These are phyloP conservation scores for Ceratocystiopsis brevicomis DNA, from an alignment of 2,329 filamentous ascomycete species.

Conservation along the genomic window DNA sequence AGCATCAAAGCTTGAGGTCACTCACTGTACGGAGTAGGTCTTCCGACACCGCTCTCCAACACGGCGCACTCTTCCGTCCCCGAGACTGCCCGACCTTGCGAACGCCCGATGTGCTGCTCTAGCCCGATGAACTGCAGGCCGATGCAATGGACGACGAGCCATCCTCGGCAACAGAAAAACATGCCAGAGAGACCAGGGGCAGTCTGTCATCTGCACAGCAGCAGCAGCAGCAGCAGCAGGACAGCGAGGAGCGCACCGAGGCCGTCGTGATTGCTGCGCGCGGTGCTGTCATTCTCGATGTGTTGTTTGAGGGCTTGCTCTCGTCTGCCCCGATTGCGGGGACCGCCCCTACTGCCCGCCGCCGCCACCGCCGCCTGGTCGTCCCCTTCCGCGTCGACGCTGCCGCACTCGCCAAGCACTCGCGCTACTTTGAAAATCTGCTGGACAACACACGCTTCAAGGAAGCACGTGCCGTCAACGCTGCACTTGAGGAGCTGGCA, in stretches of 20 bases:
- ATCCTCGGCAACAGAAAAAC: conserved; percentile 4
- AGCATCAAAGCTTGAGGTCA: too few relatives aligned
- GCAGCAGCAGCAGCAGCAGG: conserved; percentile 7
- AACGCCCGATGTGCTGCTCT: too few relatives aligned
- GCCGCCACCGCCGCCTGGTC: too few relatives aligned
- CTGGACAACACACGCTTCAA: conserved; percentile 43
- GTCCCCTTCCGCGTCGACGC: conserved; percentile 40
- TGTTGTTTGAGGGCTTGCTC: conserved; percentile 34
- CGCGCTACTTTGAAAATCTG: conserved; percentile 51
- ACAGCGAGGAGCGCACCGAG: neutral
- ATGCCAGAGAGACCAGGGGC: too few relatives aligned
- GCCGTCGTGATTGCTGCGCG: conserved; percentile 29
- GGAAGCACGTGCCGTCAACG: conserved; percentile 38
- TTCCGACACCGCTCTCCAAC: too few relatives aligned
- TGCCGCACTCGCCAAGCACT: conserved; percentile 36
- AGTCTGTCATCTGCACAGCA: neutral
- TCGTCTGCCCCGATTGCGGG: neutral
- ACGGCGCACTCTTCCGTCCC: too few relatives aligned
- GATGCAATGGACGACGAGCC: conserved; percentile 11
- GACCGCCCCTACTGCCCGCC: neutral
- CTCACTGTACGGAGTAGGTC: too few relatives aligned
- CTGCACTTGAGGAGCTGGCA: conserved; percentile 30
- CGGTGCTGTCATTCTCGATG: conserved; percentile 48
- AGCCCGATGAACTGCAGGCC: neutral
- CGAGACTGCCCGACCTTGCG: too few relatives aligned